Conservation (phyloP, 495 filamentous ascomycete genomes). For the Xylaria grammica region DNA sequence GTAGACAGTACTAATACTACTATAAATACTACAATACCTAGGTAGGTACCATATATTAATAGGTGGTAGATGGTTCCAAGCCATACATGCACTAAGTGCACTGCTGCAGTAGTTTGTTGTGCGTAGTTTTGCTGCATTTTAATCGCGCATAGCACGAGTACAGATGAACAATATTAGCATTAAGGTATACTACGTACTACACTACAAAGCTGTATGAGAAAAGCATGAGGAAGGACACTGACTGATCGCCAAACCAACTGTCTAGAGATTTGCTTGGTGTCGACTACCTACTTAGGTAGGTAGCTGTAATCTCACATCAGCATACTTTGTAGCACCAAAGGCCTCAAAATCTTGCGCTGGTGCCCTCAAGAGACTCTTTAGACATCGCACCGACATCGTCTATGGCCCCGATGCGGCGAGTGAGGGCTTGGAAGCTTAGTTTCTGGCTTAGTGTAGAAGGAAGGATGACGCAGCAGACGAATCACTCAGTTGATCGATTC, state of each 20-base stretch:
- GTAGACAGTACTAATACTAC: no score
- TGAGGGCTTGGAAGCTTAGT: no score
- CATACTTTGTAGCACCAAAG: no score
- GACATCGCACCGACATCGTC: conserved; percentile 1
- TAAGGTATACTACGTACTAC: no score
- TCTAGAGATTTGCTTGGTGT: no score
- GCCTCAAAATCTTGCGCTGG: background rate
- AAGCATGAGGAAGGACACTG: no score
- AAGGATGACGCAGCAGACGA: background rate
- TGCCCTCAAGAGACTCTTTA: background rate
- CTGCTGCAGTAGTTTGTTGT: background rate
- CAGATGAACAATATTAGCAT: background rate
- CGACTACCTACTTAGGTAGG: background rate
- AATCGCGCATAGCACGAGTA: conserved; percentile 22
- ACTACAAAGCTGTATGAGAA: no score
- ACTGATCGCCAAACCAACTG: no score
- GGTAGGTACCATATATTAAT: background rate
- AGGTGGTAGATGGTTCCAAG: background rate
- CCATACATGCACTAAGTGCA: background rate
- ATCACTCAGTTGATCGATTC: conserved; percentile 8
- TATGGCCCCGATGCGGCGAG: background rate
- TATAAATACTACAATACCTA: no score
- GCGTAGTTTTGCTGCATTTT: conserved; percentile 1
- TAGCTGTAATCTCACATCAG: no score
- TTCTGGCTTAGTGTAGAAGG: no score